Evolutionary conservation across 768 basidiomycete genomes (phyloP), one percentile per base, ranked within the genome.

Genomic region (Pleurotus salmoneostramineus): DNA sequence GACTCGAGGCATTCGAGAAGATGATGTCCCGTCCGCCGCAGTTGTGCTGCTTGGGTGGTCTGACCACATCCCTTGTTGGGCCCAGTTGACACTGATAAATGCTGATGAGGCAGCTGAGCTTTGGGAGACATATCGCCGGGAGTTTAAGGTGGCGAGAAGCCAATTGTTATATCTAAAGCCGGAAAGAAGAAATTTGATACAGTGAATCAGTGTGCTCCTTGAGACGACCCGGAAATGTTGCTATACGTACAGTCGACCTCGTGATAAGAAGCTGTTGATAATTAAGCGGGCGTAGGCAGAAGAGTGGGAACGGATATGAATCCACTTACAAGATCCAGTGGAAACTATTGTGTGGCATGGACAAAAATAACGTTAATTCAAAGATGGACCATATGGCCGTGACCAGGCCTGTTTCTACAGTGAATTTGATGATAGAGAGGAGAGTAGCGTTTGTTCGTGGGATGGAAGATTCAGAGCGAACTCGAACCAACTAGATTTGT

Each of bases 361-460:
- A 32, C 17, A 61, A 37, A 34, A 59, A 61, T 33, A 61, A 43
- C 5, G 51, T 33, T 15, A 61, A 49, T 21, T 61, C 60, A 7
- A 58, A n/a, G 4, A 46, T 31, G 37, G 60, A 47, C 33, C 57
- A 46, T 4, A 61, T 21, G 6, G 58, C 57, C 11, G 60, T 61
- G 44, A 58, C 40, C 4, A 61, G 46, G 12, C 60, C 60, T 31
- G 60, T 61, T 49, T 61, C 57, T 5, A 61, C 36, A 40, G 60
- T 61, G 31, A 54, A 40, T 8, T 36, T 52, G 17, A 61, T 51
- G 27, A 61, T 17, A 31, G 17, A 12, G 14, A 43, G 5, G 14
- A 56, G 7, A n/a, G 33, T 46, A 1, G 54, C 10, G 21, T 15
- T 31, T 12, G 54, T 56, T 5, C 14, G 11, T 4, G 40, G 7